Percentiles rank a stretch among this genome's conserved stretches.
Evolutionary conservation across 1,284 basidiomycete genomes (phyloP).

Genomic region (Sanghuangporus baumii): DNA sequence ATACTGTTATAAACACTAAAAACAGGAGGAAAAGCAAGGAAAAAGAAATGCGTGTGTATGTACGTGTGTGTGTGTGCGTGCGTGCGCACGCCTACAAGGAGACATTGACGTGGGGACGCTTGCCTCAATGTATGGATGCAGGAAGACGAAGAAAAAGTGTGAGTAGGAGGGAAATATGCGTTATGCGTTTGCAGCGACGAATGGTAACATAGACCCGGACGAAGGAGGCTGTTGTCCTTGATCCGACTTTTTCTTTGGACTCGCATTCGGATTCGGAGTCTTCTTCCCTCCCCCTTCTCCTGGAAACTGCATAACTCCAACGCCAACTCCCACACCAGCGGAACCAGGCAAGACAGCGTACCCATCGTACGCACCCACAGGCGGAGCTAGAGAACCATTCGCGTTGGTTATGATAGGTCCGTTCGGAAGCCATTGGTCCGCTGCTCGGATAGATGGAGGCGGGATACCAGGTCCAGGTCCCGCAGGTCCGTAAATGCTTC

Average conservation of each 20-base stretch:
- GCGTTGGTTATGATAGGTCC: background rate
- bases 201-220: background rate
- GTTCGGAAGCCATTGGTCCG: background rate
- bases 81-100: background rate
- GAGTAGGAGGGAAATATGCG: background rate
- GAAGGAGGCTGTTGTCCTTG: background rate
- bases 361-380: background rate
- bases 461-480: constrained; percentile 23
- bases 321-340: background rate
- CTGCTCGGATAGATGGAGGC: background rate
- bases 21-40: background rate
- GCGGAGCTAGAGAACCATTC: background rate
- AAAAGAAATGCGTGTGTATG: constrained; percentile 1
- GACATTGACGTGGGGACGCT: background rate
- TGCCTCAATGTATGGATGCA: background rate
- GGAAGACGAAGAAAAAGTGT: background rate
- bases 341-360: background rate
- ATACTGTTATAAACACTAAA: too few species aligned
- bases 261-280: constrained; percentile 1
- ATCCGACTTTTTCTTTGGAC: constrained; percentile 9
- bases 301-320: background rate
- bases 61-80: background rate
- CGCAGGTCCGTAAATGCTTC: constrained; percentile 23
- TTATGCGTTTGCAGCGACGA: constrained; percentile 6
- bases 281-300: background rate